These are phyloP conservation scores for Beauveria caledonica DNA, from an alignment of 2,329 filamentous ascomycete species.

Conservation along the genomic window DNA sequence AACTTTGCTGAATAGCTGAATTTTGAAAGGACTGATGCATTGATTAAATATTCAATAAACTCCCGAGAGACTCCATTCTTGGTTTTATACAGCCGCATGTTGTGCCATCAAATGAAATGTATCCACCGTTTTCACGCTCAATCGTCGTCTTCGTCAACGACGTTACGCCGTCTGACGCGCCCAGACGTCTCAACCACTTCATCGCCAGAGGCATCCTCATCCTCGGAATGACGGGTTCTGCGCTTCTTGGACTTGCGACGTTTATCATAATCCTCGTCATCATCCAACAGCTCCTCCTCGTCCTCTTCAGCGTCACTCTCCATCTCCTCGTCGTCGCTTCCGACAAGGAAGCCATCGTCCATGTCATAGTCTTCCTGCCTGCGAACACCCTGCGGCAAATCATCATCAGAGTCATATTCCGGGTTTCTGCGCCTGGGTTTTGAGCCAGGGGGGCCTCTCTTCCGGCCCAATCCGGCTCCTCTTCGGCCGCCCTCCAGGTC, in stretches of 20 bases:
- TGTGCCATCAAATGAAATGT: background rate
- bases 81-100: background rate
- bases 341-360: slow-evolving; percentile 70
- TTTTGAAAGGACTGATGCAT: background rate
- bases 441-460: slow-evolving; percentile 42
- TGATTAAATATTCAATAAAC: slow-evolving; percentile 14
- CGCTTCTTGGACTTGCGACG: slow-evolving; percentile 39
- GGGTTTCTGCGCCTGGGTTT: slow-evolving; percentile 46
- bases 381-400: slow-evolving; percentile 51
- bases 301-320: slow-evolving; percentile 57
- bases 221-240: slow-evolving; percentile 40
- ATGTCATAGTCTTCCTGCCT: slow-evolving; percentile 70
- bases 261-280: slow-evolving; percentile 44
- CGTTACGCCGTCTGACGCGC: slow-evolving; percentile 43
- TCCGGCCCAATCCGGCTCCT: slow-evolving; percentile 36
- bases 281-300: slow-evolving; percentile 40
- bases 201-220: slow-evolving; percentile 46
- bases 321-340: slow-evolving; percentile 61
- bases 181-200: slow-evolving; percentile 37
- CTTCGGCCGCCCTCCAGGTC: slow-evolving; percentile 58
- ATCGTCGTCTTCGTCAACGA: slow-evolving; percentile 55
- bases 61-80: slow-evolving; percentile 13
- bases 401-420: slow-evolving; percentile 73
- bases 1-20: background rate
- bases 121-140: slow-evolving; percentile 20